These are phyloP conservation scores for Chlorella sp. DNA, from an alignment of 139 green algal genomes.

Conservation along the genomic window DNA sequence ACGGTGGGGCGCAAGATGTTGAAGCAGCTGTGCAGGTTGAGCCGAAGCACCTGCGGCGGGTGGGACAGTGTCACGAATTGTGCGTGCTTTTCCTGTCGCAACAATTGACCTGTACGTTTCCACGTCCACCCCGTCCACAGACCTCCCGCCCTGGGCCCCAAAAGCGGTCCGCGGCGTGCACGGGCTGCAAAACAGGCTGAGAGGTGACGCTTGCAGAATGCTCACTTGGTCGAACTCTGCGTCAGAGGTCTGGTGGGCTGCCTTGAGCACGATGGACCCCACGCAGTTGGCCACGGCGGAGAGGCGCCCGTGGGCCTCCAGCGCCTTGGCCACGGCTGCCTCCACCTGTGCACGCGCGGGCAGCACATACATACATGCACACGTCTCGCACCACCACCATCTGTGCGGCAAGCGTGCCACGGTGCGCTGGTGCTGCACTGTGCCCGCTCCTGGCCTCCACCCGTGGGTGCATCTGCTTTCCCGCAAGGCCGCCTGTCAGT, in stretches of 20 bases:
- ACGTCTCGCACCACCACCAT: background rate
- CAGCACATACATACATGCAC: background rate
- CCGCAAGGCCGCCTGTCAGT: background rate
- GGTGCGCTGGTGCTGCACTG: too few species aligned
- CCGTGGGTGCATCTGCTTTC: too few species aligned
- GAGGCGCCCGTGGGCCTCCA: constrained; percentile 38
- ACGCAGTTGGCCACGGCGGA: constrained; percentile 75
- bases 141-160: background rate
- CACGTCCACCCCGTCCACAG: background rate
- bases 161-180: background rate
- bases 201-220: too few species aligned
- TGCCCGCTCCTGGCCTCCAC: too few species aligned
- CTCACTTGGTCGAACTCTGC: constrained; percentile 47
- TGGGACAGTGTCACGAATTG: background rate
- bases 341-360: constrained; percentile 40
- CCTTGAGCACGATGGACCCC: constrained; percentile 67
- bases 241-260: constrained; percentile 60
- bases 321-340: constrained; percentile 21
- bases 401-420: background rate
- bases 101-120: background rate
- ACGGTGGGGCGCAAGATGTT: constrained; percentile 57
- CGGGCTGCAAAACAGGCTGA: background rate
- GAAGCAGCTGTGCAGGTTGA: constrained; percentile 70
- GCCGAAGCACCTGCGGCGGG: constrained; percentile 28
- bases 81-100: background rate